Evolutionary conservation across 768 basidiomycete species (phyloP).

Genomic region (Zangia roseola): DNA sequence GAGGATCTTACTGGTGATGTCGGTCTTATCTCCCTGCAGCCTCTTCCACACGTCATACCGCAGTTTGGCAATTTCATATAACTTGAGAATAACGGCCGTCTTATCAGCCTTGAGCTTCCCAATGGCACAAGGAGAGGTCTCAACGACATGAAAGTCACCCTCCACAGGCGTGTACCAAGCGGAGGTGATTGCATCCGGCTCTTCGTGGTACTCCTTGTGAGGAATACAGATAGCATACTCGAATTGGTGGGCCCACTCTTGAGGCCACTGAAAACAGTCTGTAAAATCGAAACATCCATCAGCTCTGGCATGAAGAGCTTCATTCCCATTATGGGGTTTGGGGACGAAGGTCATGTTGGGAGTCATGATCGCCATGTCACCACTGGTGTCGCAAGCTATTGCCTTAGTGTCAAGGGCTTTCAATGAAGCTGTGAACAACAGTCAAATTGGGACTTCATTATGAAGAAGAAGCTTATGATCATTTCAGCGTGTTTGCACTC

Average conservation of each 20-base stretch:
- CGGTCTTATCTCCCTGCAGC: too few species aligned
- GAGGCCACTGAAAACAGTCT: conserved; percentile 1
- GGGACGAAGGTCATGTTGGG: conserved; percentile 2
- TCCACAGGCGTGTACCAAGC: not conserved
- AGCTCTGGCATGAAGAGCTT: conserved; percentile 1
- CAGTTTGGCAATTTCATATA: too few species aligned
- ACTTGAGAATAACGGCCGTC: too few species aligned
- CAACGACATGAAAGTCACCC: too few species aligned
- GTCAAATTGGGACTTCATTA: too few species aligned
- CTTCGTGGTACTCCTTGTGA: not conserved
- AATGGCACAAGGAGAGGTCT: too few species aligned
- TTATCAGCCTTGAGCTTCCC: too few species aligned
- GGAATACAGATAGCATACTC: not conserved
- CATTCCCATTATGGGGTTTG: conserved; percentile 5
- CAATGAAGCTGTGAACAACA: too few species aligned
- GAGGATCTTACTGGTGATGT: too few species aligned
- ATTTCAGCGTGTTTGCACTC: too few species aligned
- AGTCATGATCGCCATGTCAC: conserved; percentile 5
- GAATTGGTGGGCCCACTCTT: not conserved
- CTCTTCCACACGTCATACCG: too few species aligned
- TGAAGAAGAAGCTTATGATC: too few species aligned
- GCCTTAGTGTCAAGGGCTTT: conserved; percentile 6
- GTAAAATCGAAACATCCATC: not conserved
- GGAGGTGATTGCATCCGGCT: not conserved
- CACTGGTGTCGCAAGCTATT: not conserved